phyloP scores from a whole-genome alignment of 176 grass and related monocot species.

The Tuctoria greenei region DNA sequence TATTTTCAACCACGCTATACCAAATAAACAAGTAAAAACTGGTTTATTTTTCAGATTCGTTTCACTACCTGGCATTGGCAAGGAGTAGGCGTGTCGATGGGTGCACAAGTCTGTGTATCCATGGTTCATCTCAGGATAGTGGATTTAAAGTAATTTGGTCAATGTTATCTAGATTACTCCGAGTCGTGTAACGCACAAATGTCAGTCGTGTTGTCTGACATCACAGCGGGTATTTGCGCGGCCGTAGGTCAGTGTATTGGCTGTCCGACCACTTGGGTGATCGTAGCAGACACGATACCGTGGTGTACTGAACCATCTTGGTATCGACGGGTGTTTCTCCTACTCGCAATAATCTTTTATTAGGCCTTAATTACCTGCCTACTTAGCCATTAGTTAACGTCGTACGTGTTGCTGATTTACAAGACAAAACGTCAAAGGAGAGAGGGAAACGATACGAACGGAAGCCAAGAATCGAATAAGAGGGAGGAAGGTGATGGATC shows the following conservation, averaged over 20 bases:
- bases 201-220: no score
- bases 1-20: no score
- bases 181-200: no score
- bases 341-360: neutral
- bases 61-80: no score
- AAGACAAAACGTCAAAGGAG: slow-evolving; percentile 13
- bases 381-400: neutral
- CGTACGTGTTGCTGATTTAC: neutral
- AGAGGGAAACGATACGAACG: neutral
- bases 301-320: neutral
- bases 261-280: neutral
- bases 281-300: neutral
- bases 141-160: no score
- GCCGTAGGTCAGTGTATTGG: no score
- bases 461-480: neutral
- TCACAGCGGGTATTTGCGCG: neutral
- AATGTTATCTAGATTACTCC: no score
- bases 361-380: neutral
- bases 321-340: neutral
- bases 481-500: neutral
- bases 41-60: no score
- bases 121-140: no score
- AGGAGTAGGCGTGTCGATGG: no score
- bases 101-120: no score
- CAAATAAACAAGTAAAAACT: no score